Base-by-base conservation (phyloP, 345 rosid species). In the Pistacia integerrima region DNA sequence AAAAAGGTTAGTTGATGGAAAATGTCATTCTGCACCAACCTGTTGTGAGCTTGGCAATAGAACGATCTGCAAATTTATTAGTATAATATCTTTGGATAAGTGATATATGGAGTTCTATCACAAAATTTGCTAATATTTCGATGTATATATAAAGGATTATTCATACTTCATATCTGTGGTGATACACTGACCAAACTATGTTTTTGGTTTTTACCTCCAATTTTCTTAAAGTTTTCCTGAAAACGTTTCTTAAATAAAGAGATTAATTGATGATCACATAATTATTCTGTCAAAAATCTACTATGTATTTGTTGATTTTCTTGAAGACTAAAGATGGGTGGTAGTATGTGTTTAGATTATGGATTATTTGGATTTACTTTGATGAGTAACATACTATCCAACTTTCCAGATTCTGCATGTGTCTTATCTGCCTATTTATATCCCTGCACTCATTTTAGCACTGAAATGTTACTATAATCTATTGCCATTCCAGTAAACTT, bases 1-100 rank as follows among this genome's bases (percentile, higher is more conserved):
- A 48, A 71, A 48, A 71, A 72, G 56, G 5, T 60, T 67, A 44
- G 61, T 36, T 67, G 25, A 55, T 68, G 11, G 25, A 68, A 25
- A 59, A 62, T 33, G 38, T 13, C 22, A 33, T 58, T 57, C 46
- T 11, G 25, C 48, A 22, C 46, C 64, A 25, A 22, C 51, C 55
- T 41, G 10, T 56, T 55, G 56, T 33, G 3, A n/a, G 28, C 35
- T 48, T 63, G 51, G 62, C 51, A 12, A 64, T 17, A 74, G 25
- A 14, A 30, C 41, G 11, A 28, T 11, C 62, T 8, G 22, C 41
- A 11, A 28, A 72, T 4, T 8, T 49, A 11, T 18, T 51, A 46
- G 6, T 30, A 63, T 18, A 12, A 3, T 49, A 33, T 14, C 25
- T 30, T 30, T 28, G 11, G 57, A 44, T 18, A 33, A 35, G 33